phyloP scores from a whole-genome alignment of 2,329 filamentous ascomycete genomes.

The Trichophyton benhamiae region DNA sequence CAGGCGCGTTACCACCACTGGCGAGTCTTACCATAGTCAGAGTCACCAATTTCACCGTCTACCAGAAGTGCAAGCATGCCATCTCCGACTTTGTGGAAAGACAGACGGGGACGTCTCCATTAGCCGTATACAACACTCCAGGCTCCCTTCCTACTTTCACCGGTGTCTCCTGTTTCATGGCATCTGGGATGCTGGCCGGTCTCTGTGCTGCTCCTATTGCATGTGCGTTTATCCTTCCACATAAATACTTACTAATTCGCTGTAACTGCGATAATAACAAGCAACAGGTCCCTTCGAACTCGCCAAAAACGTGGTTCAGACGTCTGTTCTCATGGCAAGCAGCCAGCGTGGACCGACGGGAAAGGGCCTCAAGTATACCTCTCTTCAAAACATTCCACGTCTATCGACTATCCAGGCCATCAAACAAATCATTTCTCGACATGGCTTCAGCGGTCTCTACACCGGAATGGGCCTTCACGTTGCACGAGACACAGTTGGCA shows the following conservation, averaged over 20 bases:
- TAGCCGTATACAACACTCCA: conserved; percentile 30
- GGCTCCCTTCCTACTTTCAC: conserved; percentile 32
- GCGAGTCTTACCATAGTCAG: conserved; percentile 35
- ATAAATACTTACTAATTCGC: neutral
- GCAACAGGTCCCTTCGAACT: conserved; percentile 35
- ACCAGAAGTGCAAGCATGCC: conserved; percentile 31
- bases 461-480: conserved; percentile 36
- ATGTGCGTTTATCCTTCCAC: conserved; percentile 24
- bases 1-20: conserved; percentile 35
- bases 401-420: conserved; percentile 33
- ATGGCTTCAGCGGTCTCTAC: conserved; percentile 34
- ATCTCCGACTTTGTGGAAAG: conserved; percentile 29
- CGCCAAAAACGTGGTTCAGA: conserved; percentile 39
- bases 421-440: conserved; percentile 31
- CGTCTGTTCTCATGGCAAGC: conserved; percentile 32
- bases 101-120: conserved; percentile 31
- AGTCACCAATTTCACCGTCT: conserved; percentile 36
- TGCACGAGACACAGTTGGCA: conserved; percentile 34
- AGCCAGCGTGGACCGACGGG: conserved; percentile 30
- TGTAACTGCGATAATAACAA: neutral
- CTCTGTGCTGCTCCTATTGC: conserved; percentile 32
- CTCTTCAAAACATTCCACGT: conserved; percentile 28
- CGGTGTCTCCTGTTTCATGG: conserved; percentile 32
- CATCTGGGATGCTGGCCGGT: conserved; percentile 33
- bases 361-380: conserved; percentile 21